Evolutionary conservation across 768 basidiomycete genomes (phyloP), one percentile per base, ranked within the genome.

Genomic region (Leccinellum rugosiceps): DNA sequence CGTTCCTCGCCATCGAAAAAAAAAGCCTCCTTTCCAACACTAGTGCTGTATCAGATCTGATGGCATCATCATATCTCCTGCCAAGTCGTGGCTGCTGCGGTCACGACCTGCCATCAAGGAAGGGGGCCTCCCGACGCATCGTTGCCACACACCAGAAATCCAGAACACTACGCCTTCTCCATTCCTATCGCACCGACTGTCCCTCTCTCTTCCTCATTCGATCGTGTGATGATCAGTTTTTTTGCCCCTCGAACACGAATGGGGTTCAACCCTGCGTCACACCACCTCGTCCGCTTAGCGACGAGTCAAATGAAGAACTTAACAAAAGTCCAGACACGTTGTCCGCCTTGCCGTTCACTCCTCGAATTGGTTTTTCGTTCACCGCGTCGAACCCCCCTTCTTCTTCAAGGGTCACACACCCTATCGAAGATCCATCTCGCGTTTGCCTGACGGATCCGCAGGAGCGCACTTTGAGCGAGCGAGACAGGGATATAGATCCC

Each of bases 251-350:
- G 14, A 47, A 50, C 53, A 21, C n/a, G 32, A 30, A 38, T 3
- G 25, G 10, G 19, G 48, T n/a, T 32, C 50, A 49, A 28, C 53
- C 62, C 47, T 51, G 46, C 10, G 9, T 15, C 28, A 53, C 52
- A 26, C 51, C 35, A 31, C 44, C 9, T 15, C 8, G n/a, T n/a
- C n/a, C 25, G 52, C 52, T 57, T 57, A 41, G 49, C 45, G 32
- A 62, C 28, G 44, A 53, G 57, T 50, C 51, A 48, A 63, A 50
- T 54, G 43, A 7, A 55, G 17, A 56, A 53, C 46, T 58, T 45
- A 54, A 45, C 63, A 23, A 17, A 19, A 54, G 8, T 28, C 34
- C 5, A 21, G 9, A 64, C 63, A 65, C 63, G 59, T 65, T 64
- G 50, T 32, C 46, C 43, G 41, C 26, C 23, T 44, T 23, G 43